Conservation (phyloP, 257 asterid species). For the Nicotiana benthamiana region DNA sequence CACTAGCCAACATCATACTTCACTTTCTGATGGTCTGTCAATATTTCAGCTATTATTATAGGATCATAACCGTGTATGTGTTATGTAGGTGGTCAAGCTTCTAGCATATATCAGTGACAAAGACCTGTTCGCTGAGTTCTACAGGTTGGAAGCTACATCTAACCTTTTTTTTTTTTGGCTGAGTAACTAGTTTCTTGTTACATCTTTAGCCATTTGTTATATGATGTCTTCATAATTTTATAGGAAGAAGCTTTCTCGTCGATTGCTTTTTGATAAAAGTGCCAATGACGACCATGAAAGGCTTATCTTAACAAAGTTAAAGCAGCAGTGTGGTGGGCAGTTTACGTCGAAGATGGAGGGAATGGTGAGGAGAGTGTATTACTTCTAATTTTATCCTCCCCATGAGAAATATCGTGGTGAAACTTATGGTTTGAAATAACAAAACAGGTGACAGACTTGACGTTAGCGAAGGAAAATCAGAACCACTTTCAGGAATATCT, state of each 20-base stretch:
- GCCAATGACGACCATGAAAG: conserved; percentile 46
- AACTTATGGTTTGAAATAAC: not conserved
- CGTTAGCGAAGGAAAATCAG: conserved; percentile 40
- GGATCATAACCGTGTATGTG: not conserved
- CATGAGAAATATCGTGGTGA: not conserved
- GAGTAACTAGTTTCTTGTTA: conserved; percentile 6
- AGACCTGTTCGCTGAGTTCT: conserved; percentile 52
- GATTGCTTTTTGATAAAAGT: conserved; percentile 42
- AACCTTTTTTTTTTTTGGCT: not conserved
- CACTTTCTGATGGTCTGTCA: not conserved
- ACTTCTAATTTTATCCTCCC: not conserved
- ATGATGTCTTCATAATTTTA: not conserved
- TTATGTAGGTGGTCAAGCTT: conserved; percentile 35
- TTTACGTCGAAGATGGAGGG: conserved; percentile 67
- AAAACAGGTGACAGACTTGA: conserved; percentile 45
- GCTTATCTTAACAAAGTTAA: conserved; percentile 36
- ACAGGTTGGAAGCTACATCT: conserved; percentile 21
- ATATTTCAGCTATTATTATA: not conserved
- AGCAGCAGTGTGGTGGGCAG: conserved; percentile 49
- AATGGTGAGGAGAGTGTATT: conserved; percentile 29
- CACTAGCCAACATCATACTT: not conserved
- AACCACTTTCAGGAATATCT: conserved; percentile 35
- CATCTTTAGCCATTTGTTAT: not conserved
- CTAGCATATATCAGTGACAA: conserved; percentile 45
- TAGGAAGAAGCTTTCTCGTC: conserved; percentile 55